Base-by-base conservation (phyloP, 768 basidiomycete species). In the Lepiota brunneoincarnata region DNA sequence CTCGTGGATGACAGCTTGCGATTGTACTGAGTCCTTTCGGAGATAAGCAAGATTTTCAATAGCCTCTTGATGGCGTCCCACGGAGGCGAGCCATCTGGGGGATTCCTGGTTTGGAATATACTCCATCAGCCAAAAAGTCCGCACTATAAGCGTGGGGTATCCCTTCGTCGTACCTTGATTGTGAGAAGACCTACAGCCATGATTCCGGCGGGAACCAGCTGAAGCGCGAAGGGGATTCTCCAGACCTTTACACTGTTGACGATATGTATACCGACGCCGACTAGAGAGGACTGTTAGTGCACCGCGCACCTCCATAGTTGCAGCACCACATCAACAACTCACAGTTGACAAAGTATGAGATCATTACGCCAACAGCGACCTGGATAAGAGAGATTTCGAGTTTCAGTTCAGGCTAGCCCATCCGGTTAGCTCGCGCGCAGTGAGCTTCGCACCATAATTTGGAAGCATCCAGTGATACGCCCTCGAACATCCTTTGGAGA, bases 401-500 rank as follows among this genome's bases (percentile, higher is more conserved):
- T 4, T 31, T 31, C 31, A 4, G 7, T 42, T 31, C 20, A 23
- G n/a, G n/a, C 17, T 38, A 18, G 47, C 11, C n/a, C n/a, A n/a
- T 39, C 12, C 28, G 40, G 28, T 17, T 45, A 3, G 21, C 28
- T 9, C 46, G 12, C 7, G 11, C 18, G 45, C 1, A 7, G 36
- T 43, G 12, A 48, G 14, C n/a, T 6, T 47, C 69, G 23, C 35
- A 81, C 91, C 81, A 91, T 86, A 67, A 94, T 83, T 67, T 93
- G 92, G 78, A 93, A 93, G 28, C 89, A 63, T 40, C 91, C 91
- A 0, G 89, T 92, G 59, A 93, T 90, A 45, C 89, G 79, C 5
- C 91, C 92, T 57, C 93, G 86, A 5, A 92, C 88, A 18, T 90
- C 78, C 65, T 93, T 94, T 4, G 93, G 93, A 2, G 86, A 79